Conservation (phyloP, 306 rosid species). For the Albizia julibrissin region DNA sequence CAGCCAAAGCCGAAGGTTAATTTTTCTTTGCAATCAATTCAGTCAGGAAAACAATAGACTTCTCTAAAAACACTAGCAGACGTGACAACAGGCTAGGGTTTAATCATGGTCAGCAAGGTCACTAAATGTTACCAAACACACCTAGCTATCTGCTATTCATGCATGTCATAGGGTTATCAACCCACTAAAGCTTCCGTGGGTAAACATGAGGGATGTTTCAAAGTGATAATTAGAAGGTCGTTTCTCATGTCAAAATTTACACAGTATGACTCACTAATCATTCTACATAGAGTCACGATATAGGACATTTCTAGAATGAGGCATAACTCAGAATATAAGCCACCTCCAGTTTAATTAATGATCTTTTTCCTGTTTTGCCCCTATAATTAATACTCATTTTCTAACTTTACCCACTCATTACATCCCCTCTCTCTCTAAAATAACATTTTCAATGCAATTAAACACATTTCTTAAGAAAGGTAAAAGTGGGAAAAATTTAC, state of each 20-base stretch:
- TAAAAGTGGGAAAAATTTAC: no score
- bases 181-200: background rate
- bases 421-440: no score
- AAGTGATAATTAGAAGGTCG: background rate
- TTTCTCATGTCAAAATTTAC: background rate
- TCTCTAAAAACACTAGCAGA: background rate
- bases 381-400: no score
- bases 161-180: background rate
- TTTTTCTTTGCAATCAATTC: background rate
- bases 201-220: background rate
- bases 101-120: background rate
- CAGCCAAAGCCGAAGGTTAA: conserved; percentile 9
- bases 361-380: no score
- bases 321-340: no score
- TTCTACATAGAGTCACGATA: background rate
- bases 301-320: no score
- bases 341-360: no score
- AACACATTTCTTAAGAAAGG: no score
- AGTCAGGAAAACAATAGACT: background rate
- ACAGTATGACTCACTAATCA: background rate
- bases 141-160: background rate
- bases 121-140: background rate
- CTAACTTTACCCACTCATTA: no score
- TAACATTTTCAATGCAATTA: no score
- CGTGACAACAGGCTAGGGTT: background rate